Conservation (phyloP, 331 rosid genomes). For the Malus hybrid region DNA sequence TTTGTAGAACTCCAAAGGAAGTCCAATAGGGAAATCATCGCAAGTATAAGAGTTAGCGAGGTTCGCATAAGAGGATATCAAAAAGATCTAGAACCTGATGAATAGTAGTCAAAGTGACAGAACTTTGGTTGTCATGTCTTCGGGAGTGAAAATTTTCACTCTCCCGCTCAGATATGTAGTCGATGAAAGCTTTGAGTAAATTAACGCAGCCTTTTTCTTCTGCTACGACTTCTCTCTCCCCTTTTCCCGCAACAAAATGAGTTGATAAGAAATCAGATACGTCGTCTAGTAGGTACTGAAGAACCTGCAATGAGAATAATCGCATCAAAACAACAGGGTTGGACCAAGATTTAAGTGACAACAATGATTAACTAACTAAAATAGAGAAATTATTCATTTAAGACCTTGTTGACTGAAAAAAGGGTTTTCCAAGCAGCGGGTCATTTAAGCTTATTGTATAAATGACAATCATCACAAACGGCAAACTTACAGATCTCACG, state of each 20-base stretch:
- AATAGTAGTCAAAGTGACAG: conserved; percentile 86
- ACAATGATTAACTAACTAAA: conserved; percentile 11
- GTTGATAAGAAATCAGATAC: conserved; percentile 71
- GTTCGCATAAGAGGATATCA: background rate
- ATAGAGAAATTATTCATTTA: background rate
- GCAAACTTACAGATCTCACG: conserved; percentile 77
- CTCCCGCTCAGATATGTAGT: conserved; percentile 73
- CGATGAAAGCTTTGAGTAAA: conserved; percentile 54
- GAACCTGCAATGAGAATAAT: conserved; percentile 59
- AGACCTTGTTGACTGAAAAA: no score
- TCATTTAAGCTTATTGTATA: no score
- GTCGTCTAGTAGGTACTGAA: conserved; percentile 76
- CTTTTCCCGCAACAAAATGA: conserved; percentile 34
- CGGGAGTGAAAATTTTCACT: conserved; percentile 64
- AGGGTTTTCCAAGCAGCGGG: no score
- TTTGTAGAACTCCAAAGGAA: background rate
- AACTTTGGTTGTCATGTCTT: conserved; percentile 61
- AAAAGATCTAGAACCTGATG: conserved; percentile 59
- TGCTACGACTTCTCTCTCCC: conserved; percentile 27
- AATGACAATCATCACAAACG: conserved; percentile 7
- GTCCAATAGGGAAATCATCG: background rate
- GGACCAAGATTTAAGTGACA: conserved; percentile 8
- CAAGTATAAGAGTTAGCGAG: background rate
- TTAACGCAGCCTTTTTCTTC: conserved; percentile 54
- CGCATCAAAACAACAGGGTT: conserved; percentile 2